Conservation (phyloP, 768 basidiomycete species). For the Suillus americanus region DNA sequence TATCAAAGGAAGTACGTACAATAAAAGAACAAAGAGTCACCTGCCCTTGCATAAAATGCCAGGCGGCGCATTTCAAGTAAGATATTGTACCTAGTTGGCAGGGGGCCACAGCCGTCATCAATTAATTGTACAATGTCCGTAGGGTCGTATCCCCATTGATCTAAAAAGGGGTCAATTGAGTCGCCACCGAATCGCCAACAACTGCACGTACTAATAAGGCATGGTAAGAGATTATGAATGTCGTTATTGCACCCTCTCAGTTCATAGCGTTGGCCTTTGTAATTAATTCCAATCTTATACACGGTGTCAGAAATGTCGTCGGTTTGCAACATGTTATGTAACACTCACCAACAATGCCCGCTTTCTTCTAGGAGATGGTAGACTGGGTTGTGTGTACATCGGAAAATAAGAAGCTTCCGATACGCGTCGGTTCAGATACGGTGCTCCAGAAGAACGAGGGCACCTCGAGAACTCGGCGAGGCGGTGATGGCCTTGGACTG, state of each 20-base stretch:
- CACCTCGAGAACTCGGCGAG: neutral
- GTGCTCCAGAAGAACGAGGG: neutral
- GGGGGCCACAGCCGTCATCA: neutral
- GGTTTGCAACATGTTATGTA: neutral
- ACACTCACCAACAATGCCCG: neutral
- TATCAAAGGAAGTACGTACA: neutral
- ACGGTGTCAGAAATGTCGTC: neutral
- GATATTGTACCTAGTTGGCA: neutral
- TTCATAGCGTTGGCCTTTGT: neutral
- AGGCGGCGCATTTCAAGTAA: neutral
- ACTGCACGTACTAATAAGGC: neutral
- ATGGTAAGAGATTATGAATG: neutral
- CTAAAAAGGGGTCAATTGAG: neutral
- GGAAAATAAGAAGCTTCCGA: neutral
- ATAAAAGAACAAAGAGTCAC: neutral
- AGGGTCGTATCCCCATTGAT: neutral
- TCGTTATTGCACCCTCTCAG: neutral
- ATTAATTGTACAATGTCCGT: neutral
- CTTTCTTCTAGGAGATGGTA: neutral
- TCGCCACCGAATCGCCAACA: neutral
- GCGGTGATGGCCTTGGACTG: neutral
- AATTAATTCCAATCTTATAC: slow-evolving; percentile 1
- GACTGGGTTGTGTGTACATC: neutral
- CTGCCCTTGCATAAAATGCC: neutral
- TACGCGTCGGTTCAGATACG: neutral